Conservation (phyloP, 2,329 filamentous ascomycete genomes). For the Diaporthe vaccinii region DNA sequence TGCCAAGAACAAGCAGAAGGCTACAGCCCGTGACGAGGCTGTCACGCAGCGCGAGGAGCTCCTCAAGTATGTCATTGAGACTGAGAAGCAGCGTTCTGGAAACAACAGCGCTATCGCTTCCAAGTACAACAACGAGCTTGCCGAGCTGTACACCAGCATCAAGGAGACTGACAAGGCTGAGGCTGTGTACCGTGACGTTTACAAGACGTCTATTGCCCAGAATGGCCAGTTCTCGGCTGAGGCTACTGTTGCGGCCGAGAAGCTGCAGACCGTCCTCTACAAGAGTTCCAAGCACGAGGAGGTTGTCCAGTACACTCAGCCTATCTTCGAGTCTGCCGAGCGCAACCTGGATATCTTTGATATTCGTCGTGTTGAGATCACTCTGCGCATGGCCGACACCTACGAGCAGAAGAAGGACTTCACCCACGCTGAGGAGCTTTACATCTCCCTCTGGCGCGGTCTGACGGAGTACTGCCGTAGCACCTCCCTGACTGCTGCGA, state of each 20-base stretch:
- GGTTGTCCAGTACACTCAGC: conserved; percentile 41
- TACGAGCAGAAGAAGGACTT: conserved; percentile 43
- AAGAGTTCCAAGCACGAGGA: conserved; percentile 41
- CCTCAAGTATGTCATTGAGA: conserved; percentile 41
- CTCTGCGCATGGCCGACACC: conserved; percentile 40
- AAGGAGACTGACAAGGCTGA: conserved; percentile 41
- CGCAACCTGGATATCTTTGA: conserved; percentile 40
- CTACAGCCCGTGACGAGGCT: conserved; percentile 37
- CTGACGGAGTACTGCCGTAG: conserved; percentile 43
- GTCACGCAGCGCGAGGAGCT: conserved; percentile 43
- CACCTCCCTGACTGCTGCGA: conserved; percentile 30
- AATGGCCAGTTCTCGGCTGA: conserved; percentile 39
- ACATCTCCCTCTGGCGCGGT: conserved; percentile 44
- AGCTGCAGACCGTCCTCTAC: conserved; percentile 41
- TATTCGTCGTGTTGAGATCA: conserved; percentile 40
- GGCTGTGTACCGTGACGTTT: conserved; percentile 40
- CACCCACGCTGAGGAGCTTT: conserved; percentile 43
- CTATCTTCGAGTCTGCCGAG: conserved; percentile 42
- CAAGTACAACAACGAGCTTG: conserved; percentile 43
- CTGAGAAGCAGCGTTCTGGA: conserved; percentile 42
- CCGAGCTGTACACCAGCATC: conserved; percentile 42
- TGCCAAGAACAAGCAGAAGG: conserved; percentile 37
- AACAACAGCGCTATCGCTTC: conserved; percentile 37
- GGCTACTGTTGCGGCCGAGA: conserved; percentile 39
- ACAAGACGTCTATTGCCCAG: conserved; percentile 39